These are phyloP conservation scores for Kwoniella sp. DNA, from an alignment of 768 basidiomycete species.

Conservation along the genomic window DNA sequence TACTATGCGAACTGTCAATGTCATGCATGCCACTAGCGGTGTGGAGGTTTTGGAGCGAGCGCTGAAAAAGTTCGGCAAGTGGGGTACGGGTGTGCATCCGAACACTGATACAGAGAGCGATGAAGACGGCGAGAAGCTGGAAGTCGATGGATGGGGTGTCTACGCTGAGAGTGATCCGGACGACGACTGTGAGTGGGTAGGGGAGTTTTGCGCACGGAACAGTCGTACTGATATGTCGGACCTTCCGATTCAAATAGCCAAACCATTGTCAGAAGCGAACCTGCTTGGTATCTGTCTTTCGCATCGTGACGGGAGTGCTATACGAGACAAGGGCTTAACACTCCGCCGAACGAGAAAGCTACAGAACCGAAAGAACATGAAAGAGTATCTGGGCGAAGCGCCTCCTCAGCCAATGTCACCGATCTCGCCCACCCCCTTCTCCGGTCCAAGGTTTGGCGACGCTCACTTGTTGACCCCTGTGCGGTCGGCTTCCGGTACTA, in stretches of 20 bases:
- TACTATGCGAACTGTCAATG: conserved; percentile 71
- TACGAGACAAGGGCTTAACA: conserved; percentile 73
- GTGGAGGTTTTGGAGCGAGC: conserved; percentile 85
- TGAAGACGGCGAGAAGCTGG: conserved; percentile 66
- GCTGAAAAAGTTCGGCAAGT: conserved; percentile 83
- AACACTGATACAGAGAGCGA: conserved; percentile 64
- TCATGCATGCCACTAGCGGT: conserved; percentile 71
- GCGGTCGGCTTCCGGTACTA: conserved; percentile 23
- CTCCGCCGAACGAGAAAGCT: conserved; percentile 63
- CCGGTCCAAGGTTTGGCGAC: conserved; percentile 46
- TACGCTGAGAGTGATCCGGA: conserved; percentile 65
- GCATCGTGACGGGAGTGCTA: conserved; percentile 70
- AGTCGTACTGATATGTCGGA: neutral
- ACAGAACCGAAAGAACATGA: conserved; percentile 57
- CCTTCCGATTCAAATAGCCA: conserved; percentile 58
- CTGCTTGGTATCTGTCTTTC: conserved; percentile 81
- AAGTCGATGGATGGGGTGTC: conserved; percentile 87
- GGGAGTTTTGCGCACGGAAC: neutral
- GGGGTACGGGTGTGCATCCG: conserved; percentile 53
- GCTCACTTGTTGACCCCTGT: conserved; percentile 43
- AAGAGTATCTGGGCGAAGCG: conserved; percentile 61
- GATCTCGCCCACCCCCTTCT: conserved; percentile 55
- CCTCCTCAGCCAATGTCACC: conserved; percentile 57
- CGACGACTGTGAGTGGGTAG: conserved; percentile 57
- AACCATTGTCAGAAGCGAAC: conserved; percentile 77